Evolutionary conservation across 345 rosid genomes (phyloP).

Genomic region (Populus tremula): DNA sequence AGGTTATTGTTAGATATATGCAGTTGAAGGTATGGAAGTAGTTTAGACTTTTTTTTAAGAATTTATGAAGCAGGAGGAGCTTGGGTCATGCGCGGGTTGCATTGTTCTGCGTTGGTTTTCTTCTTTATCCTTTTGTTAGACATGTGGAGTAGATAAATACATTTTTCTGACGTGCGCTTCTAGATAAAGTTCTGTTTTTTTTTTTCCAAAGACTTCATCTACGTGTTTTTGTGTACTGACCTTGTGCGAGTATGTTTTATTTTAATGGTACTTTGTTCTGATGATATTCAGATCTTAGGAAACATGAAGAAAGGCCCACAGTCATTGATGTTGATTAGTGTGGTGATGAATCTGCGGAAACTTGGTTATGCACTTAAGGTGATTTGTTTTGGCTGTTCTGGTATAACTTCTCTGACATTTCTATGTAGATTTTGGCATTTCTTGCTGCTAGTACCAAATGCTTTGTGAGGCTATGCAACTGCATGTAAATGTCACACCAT

Average conservation of each 20-base stretch:
- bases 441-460: neutral
- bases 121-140: neutral
- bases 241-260: neutral
- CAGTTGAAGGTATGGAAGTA: neutral
- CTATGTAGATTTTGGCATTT: neutral
- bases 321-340: constrained; percentile 68
- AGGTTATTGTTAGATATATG: neutral
- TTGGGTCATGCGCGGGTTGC: neutral
- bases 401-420: neutral
- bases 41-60: too few species aligned
- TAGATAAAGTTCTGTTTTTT: neutral
- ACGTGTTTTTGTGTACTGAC: neutral
- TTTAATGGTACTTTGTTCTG: neutral
- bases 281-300: constrained; percentile 64
- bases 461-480: neutral
- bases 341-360: constrained; percentile 71
- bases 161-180: neutral
- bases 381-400: constrained; percentile 10
- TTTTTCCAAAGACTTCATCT: neutral
- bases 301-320: constrained; percentile 67
- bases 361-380: constrained; percentile 87
- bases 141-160: neutral
- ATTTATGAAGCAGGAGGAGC: neutral
- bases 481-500: neutral
- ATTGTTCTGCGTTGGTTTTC: too few species aligned